Evolutionary conservation across 148 eudicot species (phyloP).

Genomic region (Rheum nobile): DNA sequence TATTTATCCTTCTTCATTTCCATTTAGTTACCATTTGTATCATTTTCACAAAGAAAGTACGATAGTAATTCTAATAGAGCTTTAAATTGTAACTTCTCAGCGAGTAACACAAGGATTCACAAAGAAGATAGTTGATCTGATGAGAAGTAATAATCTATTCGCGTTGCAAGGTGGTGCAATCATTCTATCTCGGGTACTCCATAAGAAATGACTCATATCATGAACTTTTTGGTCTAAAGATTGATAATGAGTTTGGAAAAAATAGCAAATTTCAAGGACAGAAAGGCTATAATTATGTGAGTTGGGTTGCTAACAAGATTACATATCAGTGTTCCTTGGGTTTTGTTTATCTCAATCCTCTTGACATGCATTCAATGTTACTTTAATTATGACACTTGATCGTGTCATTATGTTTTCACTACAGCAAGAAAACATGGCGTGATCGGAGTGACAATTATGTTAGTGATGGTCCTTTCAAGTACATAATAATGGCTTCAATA

Average conservation of each 20-base stretch:
- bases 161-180: conserved; percentile 92
- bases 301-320: conserved; percentile 77
- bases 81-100: conserved; percentile 20
- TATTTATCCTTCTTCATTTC: too few species aligned
- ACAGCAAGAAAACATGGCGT: too few species aligned
- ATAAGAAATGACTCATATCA: not conserved
- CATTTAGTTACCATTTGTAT: not conserved
- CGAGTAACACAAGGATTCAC: conserved; percentile 78
- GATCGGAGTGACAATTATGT: too few species aligned
- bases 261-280: conserved; percentile 37
- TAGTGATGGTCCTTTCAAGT: too few species aligned
- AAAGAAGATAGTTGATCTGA: conserved; percentile 53
- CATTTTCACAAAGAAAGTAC: not conserved
- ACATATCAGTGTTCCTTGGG: conserved; percentile 91
- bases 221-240: conserved; percentile 22
- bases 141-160: conserved; percentile 62
- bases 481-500: too few species aligned
- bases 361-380: too few species aligned
- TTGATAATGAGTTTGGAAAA: conserved; percentile 81
- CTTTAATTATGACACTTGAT: too few species aligned
- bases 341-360: too few species aligned
- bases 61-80: too few species aligned
- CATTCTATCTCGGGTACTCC: conserved; percentile 72
- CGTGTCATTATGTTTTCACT: too few species aligned
- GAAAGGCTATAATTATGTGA: conserved; percentile 65